Evolutionary conservation across 23 red algal genomes (phyloP).

Genomic region (Cyanidium caldarium): DNA sequence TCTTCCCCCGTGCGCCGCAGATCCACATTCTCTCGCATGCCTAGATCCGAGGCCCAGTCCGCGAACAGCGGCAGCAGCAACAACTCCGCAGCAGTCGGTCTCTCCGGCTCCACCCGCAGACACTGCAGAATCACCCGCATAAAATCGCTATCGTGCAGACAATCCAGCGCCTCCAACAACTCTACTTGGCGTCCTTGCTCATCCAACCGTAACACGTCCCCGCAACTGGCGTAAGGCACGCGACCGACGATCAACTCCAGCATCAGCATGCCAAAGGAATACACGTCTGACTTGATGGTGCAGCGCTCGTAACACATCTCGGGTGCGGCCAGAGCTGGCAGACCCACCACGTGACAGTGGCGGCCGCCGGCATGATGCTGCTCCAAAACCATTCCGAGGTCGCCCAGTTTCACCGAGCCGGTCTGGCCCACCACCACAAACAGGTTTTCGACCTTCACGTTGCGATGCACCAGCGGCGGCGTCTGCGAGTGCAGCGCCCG

Average conservation of each 20-base stretch:
- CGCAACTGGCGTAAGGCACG: too few species aligned
- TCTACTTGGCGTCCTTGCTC: too few species aligned
- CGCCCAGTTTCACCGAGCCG: too few species aligned
- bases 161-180: conserved; percentile 27
- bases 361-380: too few species aligned
- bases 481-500: background rate
- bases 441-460: background rate
- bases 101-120: conserved; percentile 30
- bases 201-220: too few species aligned
- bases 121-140: conserved; percentile 63
- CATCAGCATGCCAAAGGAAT: background rate
- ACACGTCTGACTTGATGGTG: background rate
- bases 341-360: too few species aligned
- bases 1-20: too few species aligned
- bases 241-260: too few species aligned
- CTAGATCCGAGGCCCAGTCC: conserved; percentile 61
- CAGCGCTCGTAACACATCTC: background rate
- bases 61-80: conserved; percentile 51
- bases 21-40: conserved; percentile 37
- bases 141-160: conserved; percentile 41
- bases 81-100: conserved; percentile 53
- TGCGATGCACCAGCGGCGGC: background rate
- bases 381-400: too few species aligned
- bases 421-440: too few species aligned
- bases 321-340: too few species aligned